phyloP scores from a whole-genome alignment of 176 grass and related monocot genomes.

The Urochloa ruziziensis region DNA sequence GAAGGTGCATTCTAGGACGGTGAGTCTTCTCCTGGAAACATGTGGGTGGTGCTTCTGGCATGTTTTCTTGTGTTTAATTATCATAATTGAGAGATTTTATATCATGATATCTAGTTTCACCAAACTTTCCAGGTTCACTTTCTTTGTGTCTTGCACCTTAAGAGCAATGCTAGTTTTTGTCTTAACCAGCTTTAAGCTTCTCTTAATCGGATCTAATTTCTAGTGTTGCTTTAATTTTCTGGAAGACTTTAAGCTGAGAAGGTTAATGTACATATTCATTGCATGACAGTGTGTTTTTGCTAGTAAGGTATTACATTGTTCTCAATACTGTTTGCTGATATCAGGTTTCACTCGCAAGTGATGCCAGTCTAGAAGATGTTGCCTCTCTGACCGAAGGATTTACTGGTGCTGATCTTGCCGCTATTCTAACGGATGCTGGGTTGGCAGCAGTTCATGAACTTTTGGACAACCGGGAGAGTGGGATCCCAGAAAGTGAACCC shows the following conservation, averaged over 20 bases:
- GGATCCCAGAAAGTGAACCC: slow-evolving; percentile 38
- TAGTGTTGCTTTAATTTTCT: slow-evolving; percentile 1
- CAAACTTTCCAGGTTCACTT: background rate
- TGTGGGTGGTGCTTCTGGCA: background rate
- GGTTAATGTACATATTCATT: background rate
- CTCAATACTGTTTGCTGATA: background rate
- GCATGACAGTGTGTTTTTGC: slow-evolving; percentile 4
- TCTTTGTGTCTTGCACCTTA: background rate
- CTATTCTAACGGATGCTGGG: slow-evolving; percentile 75
- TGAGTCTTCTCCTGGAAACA: slow-evolving; percentile 33
- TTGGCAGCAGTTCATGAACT: slow-evolving; percentile 80
- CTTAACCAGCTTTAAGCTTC: background rate
- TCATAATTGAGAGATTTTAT: background rate
- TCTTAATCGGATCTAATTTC: background rate
- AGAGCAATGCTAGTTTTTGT: background rate
- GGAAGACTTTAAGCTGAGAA: background rate
- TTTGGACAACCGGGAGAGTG: slow-evolving; percentile 60
- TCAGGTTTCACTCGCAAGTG: slow-evolving; percentile 77
- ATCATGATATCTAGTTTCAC: background rate
- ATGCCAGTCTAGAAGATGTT: slow-evolving; percentile 62
- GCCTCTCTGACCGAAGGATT: slow-evolving; percentile 89
- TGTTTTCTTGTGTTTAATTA: background rate
- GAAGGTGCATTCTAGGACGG: slow-evolving; percentile 74
- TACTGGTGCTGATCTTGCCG: slow-evolving; percentile 87
- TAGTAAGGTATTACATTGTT: slow-evolving; percentile 12